Conservation (phyloP, 2,329 filamentous ascomycete species). For the Fusarium tjaetaba region DNA sequence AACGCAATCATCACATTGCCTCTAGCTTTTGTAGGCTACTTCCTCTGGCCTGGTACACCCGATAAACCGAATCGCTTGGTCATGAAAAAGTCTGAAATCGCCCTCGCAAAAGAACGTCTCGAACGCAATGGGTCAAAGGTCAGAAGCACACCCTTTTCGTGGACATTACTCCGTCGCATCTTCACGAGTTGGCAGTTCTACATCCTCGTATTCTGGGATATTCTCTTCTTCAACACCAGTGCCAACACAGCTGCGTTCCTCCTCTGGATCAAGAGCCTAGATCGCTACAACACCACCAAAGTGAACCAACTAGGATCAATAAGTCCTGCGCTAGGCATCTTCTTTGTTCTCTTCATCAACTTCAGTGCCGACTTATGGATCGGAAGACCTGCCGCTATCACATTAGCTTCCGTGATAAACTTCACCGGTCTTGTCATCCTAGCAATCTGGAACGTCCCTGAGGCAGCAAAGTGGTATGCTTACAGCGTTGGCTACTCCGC, state of each 20-base stretch:
- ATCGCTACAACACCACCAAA: background rate
- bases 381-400: background rate
- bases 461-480: background rate
- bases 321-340: background rate
- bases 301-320: background rate
- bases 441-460: background rate
- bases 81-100: background rate
- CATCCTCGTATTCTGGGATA: background rate
- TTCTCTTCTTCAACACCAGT: background rate
- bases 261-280: background rate
- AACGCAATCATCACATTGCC: background rate
- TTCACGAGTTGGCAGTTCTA: background rate
- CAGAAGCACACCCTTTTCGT: background rate
- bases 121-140: background rate
- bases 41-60: background rate
- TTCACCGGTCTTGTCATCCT: background rate
- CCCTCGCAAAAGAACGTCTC: rapidly evolving
- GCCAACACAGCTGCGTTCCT: background rate
- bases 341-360: background rate
- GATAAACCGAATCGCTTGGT: background rate
- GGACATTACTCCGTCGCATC: background rate
- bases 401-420: background rate
- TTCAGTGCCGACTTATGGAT: background rate
- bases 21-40: rapidly evolving
- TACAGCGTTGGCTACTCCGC: background rate